phyloP scores from a whole-genome alignment of 176 grass and related monocot species.

The Lolium rigidum region DNA sequence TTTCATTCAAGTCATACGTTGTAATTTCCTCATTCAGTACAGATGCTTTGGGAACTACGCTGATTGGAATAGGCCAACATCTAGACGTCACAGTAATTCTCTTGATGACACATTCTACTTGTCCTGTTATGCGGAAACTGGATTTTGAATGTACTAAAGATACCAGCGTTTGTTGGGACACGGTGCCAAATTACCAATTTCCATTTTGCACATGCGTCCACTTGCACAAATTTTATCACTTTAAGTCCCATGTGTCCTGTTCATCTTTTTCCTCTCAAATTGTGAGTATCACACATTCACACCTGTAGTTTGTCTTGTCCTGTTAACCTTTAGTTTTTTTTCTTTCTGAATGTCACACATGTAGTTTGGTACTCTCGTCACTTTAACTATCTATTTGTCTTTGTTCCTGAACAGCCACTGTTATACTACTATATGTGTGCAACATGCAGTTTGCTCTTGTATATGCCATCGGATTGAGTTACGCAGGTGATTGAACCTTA shows the following conservation, averaged over 20 bases:
- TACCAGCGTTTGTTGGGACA: background rate
- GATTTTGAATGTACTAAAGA: background rate
- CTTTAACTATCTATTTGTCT: conserved; percentile 28
- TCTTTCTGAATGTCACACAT: background rate
- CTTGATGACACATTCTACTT: background rate
- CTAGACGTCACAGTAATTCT: background rate
- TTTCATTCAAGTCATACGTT: background rate
- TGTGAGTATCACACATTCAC: background rate
- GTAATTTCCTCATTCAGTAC: background rate
- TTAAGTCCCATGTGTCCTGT: conserved; percentile 6
- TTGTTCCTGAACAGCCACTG: conserved; percentile 53
- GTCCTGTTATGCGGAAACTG: background rate
- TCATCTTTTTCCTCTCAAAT: background rate
- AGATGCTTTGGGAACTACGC: background rate
- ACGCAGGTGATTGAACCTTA: conserved; percentile 58
- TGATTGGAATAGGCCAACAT: background rate
- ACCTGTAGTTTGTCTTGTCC: background rate
- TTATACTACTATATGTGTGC: conserved; percentile 69
- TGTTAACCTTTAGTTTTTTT: background rate
- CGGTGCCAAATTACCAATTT: background rate
- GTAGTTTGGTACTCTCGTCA: background rate
- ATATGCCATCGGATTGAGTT: conserved; percentile 75
- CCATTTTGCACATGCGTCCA: background rate
- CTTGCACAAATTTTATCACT: background rate
- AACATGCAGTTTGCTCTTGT: conserved; percentile 76